These are phyloP conservation scores for Zalaria sp. DNA, from an alignment of 2,329 filamentous ascomycete genomes.

Conservation along the genomic window DNA sequence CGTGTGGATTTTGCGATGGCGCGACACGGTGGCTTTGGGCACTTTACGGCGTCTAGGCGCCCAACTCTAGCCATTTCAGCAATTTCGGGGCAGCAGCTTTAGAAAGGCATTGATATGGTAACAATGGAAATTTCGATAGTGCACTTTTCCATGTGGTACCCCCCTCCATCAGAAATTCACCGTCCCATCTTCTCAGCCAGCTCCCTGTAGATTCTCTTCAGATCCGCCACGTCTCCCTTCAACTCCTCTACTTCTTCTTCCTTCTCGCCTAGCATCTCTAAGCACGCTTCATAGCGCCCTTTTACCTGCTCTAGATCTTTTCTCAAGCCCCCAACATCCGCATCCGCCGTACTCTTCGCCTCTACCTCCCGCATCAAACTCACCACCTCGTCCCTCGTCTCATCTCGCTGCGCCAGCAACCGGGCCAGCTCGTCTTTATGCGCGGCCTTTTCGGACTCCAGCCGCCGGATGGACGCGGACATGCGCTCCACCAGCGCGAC, in stretches of 20 bases:
- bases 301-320: constrained; percentile 54
- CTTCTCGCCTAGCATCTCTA: constrained; percentile 94
- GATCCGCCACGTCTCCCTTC: constrained; percentile 72
- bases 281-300: constrained; percentile 70
- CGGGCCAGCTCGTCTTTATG: constrained; percentile 74
- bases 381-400: constrained; percentile 85
- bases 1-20: too few relatives aligned
- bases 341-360: constrained; percentile 45
- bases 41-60: too few relatives aligned
- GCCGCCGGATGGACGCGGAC: constrained; percentile 78
- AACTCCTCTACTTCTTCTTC: constrained; percentile 90
- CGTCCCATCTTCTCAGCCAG: constrained; percentile 48
- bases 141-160: too few relatives aligned
- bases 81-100: too few relatives aligned
- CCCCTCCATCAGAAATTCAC: not conserved
- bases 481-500: constrained; percentile 94
- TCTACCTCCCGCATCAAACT: constrained; percentile 78
- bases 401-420: constrained; percentile 74
- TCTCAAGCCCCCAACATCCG: constrained; percentile 51
- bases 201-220: constrained; percentile 94
- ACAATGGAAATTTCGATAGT: too few relatives aligned
- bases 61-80: too few relatives aligned
- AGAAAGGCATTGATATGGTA: too few relatives aligned
- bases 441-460: constrained; percentile 84
- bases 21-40: too few relatives aligned